Evolutionary conservation across 306 rosid species (phyloP).

Genomic region (Cucurbita argyrosperma): DNA sequence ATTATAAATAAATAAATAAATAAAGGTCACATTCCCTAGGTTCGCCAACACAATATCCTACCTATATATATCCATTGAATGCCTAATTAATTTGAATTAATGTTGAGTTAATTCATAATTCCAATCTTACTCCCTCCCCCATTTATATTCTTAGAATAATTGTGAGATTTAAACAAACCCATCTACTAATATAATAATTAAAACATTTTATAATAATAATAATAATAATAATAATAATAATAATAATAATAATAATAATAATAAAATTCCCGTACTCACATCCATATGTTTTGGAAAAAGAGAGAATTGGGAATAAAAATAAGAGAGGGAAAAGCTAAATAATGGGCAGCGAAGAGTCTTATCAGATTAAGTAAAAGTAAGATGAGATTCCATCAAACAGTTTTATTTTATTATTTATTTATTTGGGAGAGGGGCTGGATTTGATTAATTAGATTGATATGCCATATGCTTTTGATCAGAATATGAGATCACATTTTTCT

Average conservation of each 20-base stretch:
- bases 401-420: neutral
- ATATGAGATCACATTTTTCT: slow-evolving; percentile 1
- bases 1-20: neutral
- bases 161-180: neutral
- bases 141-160: neutral
- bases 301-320: neutral
- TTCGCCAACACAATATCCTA: neutral
- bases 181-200: neutral
- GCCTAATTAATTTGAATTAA: neutral
- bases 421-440: neutral
- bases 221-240: no score
- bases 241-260: no score
- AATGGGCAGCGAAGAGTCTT: neutral
- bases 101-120: neutral
- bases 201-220: no score
- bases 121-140: neutral
- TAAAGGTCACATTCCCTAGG: neutral
- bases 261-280: no score
- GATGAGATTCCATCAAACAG: neutral
- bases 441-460: neutral
- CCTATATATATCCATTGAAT: neutral
- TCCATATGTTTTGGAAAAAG: neutral
- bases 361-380: neutral
- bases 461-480: neutral
- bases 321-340: neutral